Conservation (phyloP, 2,329 filamentous ascomycete genomes). For the Fusarium newnesense region DNA sequence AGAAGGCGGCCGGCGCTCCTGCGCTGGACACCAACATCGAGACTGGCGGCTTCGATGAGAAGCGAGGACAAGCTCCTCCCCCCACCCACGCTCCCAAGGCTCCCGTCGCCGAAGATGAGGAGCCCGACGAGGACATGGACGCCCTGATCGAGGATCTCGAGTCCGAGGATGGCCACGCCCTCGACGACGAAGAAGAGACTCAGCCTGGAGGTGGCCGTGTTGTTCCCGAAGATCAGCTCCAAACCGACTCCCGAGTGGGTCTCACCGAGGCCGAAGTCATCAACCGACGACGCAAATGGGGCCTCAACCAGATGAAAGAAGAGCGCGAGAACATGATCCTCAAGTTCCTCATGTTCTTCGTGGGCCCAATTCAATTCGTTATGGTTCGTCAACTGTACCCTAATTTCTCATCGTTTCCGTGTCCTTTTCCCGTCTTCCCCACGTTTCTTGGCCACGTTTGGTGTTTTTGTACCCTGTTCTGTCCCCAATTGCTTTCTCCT, state of each 20-base stretch:
- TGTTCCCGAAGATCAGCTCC: constrained; percentile 78
- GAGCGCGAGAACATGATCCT: constrained; percentile 86
- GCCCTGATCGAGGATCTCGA: constrained; percentile 88
- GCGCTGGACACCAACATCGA: constrained; percentile 73
- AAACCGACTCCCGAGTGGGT: constrained; percentile 79
- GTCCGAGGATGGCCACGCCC: constrained; percentile 77
- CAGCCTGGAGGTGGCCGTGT: constrained; percentile 66
- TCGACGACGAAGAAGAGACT: constrained; percentile 66
- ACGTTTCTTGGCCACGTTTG: fast-evolving
- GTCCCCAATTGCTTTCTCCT: background rate
- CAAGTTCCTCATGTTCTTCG: constrained; percentile 85
- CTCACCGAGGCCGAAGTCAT: constrained; percentile 77
- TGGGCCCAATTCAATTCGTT: constrained; percentile 92
- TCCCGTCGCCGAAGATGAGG: constrained; percentile 69
- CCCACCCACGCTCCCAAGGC: constrained; percentile 49
- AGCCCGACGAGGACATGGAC: constrained; percentile 85
- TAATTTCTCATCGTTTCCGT: background rate
- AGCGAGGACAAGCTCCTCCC: constrained; percentile 55
- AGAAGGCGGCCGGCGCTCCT: constrained; percentile 62
- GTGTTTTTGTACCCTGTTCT: too few species aligned
- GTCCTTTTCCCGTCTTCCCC: background rate
- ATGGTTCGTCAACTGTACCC: constrained; percentile 69
- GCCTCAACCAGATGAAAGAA: constrained; percentile 90
- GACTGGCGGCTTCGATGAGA: constrained; percentile 73
- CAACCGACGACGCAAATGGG: constrained; percentile 74